A percentile compares a stretch with the other conserved stretches of the same genome.
Evolutionary conservation across 225 moss, liverwort and hornwort species (phyloP).

Genomic region (Takakia lepidozioides): DNA sequence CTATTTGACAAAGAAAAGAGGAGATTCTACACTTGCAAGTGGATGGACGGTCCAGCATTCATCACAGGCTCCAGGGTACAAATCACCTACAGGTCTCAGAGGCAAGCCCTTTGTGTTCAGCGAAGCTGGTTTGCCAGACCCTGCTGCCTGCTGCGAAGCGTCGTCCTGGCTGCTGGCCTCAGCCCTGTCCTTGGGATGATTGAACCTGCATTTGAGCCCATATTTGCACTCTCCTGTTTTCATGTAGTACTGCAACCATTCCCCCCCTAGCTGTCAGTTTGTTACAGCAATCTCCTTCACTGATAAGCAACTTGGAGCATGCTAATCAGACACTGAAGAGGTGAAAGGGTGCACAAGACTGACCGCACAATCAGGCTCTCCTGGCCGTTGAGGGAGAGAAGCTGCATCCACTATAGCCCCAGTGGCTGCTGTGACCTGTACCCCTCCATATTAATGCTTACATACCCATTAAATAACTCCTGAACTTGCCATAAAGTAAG

Average conservation of each 20-base stretch:
- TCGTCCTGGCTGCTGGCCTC: constrained; percentile 17
- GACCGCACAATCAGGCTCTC: constrained; percentile 91
- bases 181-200: constrained; percentile 83
- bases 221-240: constrained; percentile 96
- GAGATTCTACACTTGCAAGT: too few relatives aligned
- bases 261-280: too few relatives aligned
- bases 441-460: too few relatives aligned
- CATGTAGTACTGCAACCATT: constrained; percentile 65
- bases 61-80: too few relatives aligned
- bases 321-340: neutral
- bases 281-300: too few relatives aligned
- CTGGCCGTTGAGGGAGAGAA: constrained; percentile 65
- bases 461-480: too few relatives aligned
- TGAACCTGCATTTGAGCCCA: constrained; percentile 78
- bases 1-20: too few relatives aligned
- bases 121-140: constrained; percentile 21
- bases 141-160: constrained; percentile 11
- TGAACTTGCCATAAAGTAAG: too few relatives aligned
- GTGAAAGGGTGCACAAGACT: constrained; percentile 14
- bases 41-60: too few relatives aligned
- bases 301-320: too few relatives aligned
- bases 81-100: constrained; percentile 53
- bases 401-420: constrained; percentile 34
- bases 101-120: constrained; percentile 87
- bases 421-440: too few relatives aligned